These are phyloP conservation scores for Collybiopsis luxurians DNA, from an alignment of 768 basidiomycete genomes.

Conservation along the genomic window DNA sequence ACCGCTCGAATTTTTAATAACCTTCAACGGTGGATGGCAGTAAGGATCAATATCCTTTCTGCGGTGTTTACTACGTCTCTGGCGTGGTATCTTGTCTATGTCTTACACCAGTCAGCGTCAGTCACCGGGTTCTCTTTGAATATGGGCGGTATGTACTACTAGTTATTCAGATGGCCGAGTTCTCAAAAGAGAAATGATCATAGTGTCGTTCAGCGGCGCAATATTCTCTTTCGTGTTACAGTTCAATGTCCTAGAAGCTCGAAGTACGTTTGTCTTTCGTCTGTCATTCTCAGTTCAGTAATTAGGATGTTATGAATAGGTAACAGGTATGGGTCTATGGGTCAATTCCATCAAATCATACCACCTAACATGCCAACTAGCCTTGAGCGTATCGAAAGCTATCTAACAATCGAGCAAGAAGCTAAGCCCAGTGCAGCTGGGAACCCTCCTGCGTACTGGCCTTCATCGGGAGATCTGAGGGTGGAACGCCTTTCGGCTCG, in stretches of 20 bases:
- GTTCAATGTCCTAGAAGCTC: slow-evolving; percentile 21
- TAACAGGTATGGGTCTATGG: slow-evolving; percentile 3
- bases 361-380: slow-evolving; percentile 18
- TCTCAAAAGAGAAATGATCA: not conserved
- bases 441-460: slow-evolving; percentile 52
- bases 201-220: slow-evolving; percentile 15
- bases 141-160: slow-evolving; percentile 26
- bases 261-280: not conserved
- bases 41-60: slow-evolving; percentile 42
- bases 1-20: slow-evolving; percentile 32
- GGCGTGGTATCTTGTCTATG: slow-evolving; percentile 36
- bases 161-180: slow-evolving; percentile 7
- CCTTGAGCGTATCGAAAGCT: slow-evolving; percentile 39
- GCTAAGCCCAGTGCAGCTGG: slow-evolving; percentile 28
- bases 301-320: slow-evolving; percentile 21
- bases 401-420: slow-evolving; percentile 48
- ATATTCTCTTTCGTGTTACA: slow-evolving; percentile 18
- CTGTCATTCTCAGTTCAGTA: not conserved
- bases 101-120: slow-evolving; percentile 23
- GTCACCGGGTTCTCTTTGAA: slow-evolving; percentile 33
- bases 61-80: slow-evolving; percentile 38
- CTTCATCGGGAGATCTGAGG: slow-evolving; percentile 39
- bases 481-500: slow-evolving; percentile 42
- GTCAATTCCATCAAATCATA: not conserved
- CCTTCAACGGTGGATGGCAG: slow-evolving; percentile 24